These are phyloP conservation scores for Gentiana straminea DNA, from an alignment of 257 asterid genomes.

Conservation along the genomic window DNA sequence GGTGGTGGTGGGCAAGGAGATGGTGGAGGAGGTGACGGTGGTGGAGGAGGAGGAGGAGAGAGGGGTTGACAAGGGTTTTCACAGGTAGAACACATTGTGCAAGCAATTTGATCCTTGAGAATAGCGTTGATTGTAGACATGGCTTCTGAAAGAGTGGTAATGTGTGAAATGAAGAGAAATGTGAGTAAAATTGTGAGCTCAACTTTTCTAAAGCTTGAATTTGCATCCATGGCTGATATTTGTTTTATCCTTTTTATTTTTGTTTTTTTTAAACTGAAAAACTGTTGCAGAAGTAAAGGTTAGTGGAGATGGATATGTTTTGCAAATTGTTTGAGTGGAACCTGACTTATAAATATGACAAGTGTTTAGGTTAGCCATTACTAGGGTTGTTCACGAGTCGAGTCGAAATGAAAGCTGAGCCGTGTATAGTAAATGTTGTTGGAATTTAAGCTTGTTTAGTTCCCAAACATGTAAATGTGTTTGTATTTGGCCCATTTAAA, in stretches of 20 bases:
- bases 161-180: constrained; percentile 12
- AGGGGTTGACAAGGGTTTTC: constrained; percentile 69
- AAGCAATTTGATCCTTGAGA: constrained; percentile 40
- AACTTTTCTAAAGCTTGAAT: constrained; percentile 1
- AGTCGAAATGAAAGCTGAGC: too few species aligned
- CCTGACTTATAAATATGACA: too few species aligned
- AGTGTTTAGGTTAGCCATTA: too few species aligned
- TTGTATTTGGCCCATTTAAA: too few species aligned
- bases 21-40: constrained; percentile 24
- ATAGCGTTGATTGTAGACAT: constrained; percentile 37
- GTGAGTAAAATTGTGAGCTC: constrained; percentile 5
- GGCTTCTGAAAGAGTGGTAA: constrained; percentile 12
- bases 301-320: constrained; percentile 3
- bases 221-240: too few species aligned
- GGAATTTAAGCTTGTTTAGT: too few species aligned
- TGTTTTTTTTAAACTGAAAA: too few species aligned
- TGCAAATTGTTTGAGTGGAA: too few species aligned
- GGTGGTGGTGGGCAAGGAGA: constrained; percentile 36
- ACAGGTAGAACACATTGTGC: constrained; percentile 63
- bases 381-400: too few species aligned
- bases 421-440: too few species aligned
- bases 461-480: too few species aligned
- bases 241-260: too few species aligned
- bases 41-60: constrained; percentile 37
- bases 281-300: not conserved